Base-by-base conservation (phyloP, 1,284 basidiomycete species). In the Pterulicium gracile region DNA sequence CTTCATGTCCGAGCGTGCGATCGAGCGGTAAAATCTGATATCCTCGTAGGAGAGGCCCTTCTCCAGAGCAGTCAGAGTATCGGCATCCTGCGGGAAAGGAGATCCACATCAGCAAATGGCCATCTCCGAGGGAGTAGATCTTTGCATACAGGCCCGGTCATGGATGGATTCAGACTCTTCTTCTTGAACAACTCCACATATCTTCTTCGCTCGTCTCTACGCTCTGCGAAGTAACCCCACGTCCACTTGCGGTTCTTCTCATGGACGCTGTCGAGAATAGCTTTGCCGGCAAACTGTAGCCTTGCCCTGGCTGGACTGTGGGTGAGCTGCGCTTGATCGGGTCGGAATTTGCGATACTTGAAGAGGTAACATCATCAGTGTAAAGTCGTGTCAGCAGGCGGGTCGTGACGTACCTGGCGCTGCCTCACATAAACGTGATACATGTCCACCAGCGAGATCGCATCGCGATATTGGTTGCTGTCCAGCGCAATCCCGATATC, bases 1-100 rank as follows among this genome's bases (percentile, higher is more conserved):
- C 54, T 85, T 83, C 14, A 97, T 69, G 54, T 85, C 83, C 4
- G 89, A 92, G 4, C 92, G 81, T 0, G 93, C 92, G 50, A 99
- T 91, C 2, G 94, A 98, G 19, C 96, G 81, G 68, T 98, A 99
- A 65, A 98, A 98, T 10, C 96, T 85, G 46, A 99, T 88, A 57
- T 98, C 96, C 60, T 97, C 91, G 58, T 98, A 98, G 0, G 81
- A 76, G 10, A 98, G 72, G 59, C 89, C 90, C 54, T 64, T 68
- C 61, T 99, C 97, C 45, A 98, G 67, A 1, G 67, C 70, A 42
- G 79, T 73, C 20, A 97, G 66, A 3, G 67, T 68, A 43, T 68
- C 61, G 23, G 67, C 54, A 42, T 93, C 90, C 81, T 92, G 53
- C n/a, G 39, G 22, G n/a, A 20, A 24, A 50, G n/a, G n/a, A n/a